Evolutionary conservation across 257 asterid species (phyloP).

Genomic region (Orobanche coerulescens): DNA sequence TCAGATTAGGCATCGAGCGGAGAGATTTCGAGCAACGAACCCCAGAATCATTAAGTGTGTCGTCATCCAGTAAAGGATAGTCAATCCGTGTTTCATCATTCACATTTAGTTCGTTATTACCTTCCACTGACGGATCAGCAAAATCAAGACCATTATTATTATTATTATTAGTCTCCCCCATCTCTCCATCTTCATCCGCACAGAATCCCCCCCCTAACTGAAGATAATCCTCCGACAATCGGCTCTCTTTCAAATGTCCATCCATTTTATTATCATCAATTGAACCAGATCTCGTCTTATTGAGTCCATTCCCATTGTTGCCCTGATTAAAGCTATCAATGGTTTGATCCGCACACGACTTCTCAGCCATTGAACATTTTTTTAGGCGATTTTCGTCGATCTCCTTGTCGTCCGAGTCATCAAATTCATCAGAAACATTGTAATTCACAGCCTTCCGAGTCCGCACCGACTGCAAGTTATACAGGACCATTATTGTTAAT

Average conservation of each 20-base stretch:
- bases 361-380: constrained; percentile 23
- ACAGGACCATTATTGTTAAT: constrained; percentile 3
- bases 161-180: constrained; percentile 19
- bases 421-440: constrained; percentile 30
- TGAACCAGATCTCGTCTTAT: constrained; percentile 1
- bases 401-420: constrained; percentile 25
- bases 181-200: constrained; percentile 44
- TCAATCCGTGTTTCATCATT: constrained; percentile 2
- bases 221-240: constrained; percentile 41
- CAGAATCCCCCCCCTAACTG: constrained; percentile 84
- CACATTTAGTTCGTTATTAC: constrained; percentile 12
- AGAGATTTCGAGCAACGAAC: constrained; percentile 25
- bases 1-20: constrained; percentile 28
- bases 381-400: constrained; percentile 20
- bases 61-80: constrained; percentile 12
- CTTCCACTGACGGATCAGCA: constrained; percentile 20
- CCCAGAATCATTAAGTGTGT: constrained; percentile 17
- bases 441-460: constrained; percentile 53
- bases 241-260: constrained; percentile 24
- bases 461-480: constrained; percentile 58
- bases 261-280: constrained; percentile 23
- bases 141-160: neutral
- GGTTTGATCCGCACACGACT: constrained; percentile 20
- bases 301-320: neutral
- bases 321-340: constrained; percentile 13